These are phyloP conservation scores for Amanita pallidorosea DNA, from an alignment of 768 basidiomycete genomes.

Conservation along the genomic window DNA sequence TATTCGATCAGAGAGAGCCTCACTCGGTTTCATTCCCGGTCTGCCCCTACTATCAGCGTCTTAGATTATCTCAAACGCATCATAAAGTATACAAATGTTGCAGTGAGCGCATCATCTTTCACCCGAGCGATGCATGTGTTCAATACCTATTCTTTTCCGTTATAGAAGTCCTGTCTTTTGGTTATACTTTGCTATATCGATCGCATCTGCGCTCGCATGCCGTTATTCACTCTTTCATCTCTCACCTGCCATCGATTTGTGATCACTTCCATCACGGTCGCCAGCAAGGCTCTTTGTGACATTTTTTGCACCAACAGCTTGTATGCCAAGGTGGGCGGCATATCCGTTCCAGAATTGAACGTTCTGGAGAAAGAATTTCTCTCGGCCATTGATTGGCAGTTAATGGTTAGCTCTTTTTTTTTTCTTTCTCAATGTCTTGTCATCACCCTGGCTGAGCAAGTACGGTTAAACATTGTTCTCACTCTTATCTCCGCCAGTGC, in stretches of 20 bases:
- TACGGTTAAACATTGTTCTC: constrained; percentile 1
- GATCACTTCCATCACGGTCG: constrained; percentile 86
- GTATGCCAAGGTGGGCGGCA: constrained; percentile 95
- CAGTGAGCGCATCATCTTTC: constrained; percentile 35
- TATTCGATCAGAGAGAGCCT: constrained; percentile 60
- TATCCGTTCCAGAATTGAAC: constrained; percentile 85
- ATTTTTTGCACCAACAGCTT: constrained; percentile 90
- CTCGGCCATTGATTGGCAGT: constrained; percentile 83
- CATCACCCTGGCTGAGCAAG: neutral
- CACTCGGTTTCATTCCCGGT: constrained; percentile 93
- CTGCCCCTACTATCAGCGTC: constrained; percentile 79
- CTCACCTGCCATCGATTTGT: constrained; percentile 97
- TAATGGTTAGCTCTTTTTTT: constrained; percentile 65
- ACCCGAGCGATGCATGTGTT: constrained; percentile 10
- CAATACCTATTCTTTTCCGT: constrained; percentile 3
- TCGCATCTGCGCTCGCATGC: constrained; percentile 80
- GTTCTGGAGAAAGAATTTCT: constrained; percentile 92
- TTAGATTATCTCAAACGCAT: constrained; percentile 92
- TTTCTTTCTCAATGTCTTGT: too few species aligned
- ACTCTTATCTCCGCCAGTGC: constrained; percentile 46
- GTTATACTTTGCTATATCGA: constrained; percentile 87
- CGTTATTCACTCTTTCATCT: constrained; percentile 87
- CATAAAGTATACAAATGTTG: constrained; percentile 90
- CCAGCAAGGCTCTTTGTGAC: constrained; percentile 93
- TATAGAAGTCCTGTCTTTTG: constrained; percentile 68